Evolutionary conservation across 2,329 filamentous ascomycete genomes (phyloP).

Genomic region (Paracamarosporium sp.): DNA sequence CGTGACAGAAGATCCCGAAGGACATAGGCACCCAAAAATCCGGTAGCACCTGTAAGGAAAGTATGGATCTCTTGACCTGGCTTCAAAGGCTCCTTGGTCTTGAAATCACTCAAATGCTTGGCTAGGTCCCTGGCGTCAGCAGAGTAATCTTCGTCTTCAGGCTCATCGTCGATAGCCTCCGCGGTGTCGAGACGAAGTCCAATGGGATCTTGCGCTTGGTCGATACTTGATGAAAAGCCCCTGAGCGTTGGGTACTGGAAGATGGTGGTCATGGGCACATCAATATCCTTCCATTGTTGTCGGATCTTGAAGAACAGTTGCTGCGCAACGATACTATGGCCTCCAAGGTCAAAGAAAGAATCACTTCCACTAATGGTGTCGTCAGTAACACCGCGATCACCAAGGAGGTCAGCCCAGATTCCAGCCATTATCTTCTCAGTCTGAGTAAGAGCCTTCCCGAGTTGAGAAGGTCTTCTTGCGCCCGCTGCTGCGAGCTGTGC

Average conservation of each 20-base stretch:
- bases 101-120: slow-evolving; percentile 52
- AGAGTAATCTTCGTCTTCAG: slow-evolving; percentile 60
- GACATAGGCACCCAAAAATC: slow-evolving; percentile 85
- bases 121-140: slow-evolving; percentile 61
- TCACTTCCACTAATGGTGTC: slow-evolving; percentile 69
- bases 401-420: slow-evolving; percentile 76
- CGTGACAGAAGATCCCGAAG: slow-evolving; percentile 75
- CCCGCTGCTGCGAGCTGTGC: slow-evolving; percentile 67
- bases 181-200: slow-evolving; percentile 52
- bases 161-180: slow-evolving; percentile 51
- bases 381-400: slow-evolving; percentile 64
- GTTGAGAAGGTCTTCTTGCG: slow-evolving; percentile 51
- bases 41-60: slow-evolving; percentile 88
- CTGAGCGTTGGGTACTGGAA: slow-evolving; percentile 71
- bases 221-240: slow-evolving; percentile 61
- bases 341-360: slow-evolving; percentile 80
- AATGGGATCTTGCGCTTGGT: slow-evolving; percentile 57
- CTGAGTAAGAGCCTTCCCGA: slow-evolving; percentile 56
- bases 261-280: slow-evolving; percentile 74
- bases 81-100: slow-evolving; percentile 49
- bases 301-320: slow-evolving; percentile 77
- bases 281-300: slow-evolving; percentile 65
- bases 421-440: slow-evolving; percentile 73
- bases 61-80: slow-evolving; percentile 61
- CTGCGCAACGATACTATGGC: slow-evolving; percentile 81